phyloP scores from a whole-genome alignment of 257 asterid genomes.

The Solanum boliviense region DNA sequence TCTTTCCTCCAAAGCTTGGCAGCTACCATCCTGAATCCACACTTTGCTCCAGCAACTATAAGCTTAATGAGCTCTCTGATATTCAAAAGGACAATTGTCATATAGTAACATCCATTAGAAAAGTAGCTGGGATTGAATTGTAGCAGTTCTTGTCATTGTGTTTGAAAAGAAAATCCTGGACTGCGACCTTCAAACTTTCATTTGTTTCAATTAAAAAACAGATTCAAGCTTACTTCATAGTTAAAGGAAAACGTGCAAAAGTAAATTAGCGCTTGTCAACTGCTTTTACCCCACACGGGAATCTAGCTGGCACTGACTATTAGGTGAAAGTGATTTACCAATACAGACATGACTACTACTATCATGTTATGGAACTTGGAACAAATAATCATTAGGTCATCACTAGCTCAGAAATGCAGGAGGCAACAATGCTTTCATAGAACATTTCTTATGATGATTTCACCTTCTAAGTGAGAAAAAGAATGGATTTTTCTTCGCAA shows the following conservation, averaged over 20 bases:
- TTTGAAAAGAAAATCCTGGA: background rate
- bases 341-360: background rate
- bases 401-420: background rate
- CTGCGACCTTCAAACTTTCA: background rate
- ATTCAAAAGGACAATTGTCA: background rate
- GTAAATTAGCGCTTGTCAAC: background rate
- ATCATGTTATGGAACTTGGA: background rate
- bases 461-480: background rate
- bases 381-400: background rate
- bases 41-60: conserved; percentile 45
- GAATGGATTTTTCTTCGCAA: background rate
- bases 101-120: background rate
- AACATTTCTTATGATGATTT: background rate
- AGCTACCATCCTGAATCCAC: conserved; percentile 46
- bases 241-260: background rate
- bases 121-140: background rate
- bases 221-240: background rate
- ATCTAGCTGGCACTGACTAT: background rate
- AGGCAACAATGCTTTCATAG: background rate
- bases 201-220: background rate
- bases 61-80: conserved; percentile 69
- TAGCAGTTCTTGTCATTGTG: background rate
- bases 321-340: background rate
- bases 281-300: background rate
- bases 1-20: conserved; percentile 69